Evolutionary conservation across 768 basidiomycete species (phyloP), one percentile per base, ranked within the genome.

Genomic region (Lactifluus rugatus): DNA sequence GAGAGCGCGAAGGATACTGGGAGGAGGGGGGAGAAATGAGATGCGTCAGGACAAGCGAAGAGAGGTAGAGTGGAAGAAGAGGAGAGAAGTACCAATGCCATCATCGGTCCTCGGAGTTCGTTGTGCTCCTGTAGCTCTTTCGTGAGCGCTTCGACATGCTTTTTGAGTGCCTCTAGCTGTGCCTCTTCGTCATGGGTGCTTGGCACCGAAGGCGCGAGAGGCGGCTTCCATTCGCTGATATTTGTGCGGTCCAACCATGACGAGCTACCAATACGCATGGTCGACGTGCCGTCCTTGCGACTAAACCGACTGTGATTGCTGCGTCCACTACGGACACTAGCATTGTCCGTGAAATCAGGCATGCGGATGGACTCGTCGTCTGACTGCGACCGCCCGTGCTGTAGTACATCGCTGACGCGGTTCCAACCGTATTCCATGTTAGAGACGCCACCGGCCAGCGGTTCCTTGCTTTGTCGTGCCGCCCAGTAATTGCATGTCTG

Each of bases 341-440:
- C 70, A 17, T 78, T 76, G 69, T 90, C 90, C 23, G 78, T 70
- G 56, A 76, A 76, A 54, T 85, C 78, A 9, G 69, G 68, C n/a
- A 78, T 76, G 48, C 71, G 70, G 11, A 74, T 52, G 16, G 78
- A 68, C 48, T 82, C 83, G 53, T 77, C 77, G 54, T 88, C 84
- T 21, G 86, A 83, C 23, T 73, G 69, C 11, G 83, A 78, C 6
- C 79, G 78, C 1, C 71, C 73, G 56, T 81, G 80, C 19, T 75
- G 69, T 41, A 75, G 64, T 3, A 76, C 67, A 58, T 86, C 86
- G 25, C 75, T 65, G 8, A 92, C 78, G 19, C 90, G 80, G 69
- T 83, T 94, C 96, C 96, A 99, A 9, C 96, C 96, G 68, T 98
- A 96, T 70, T 99, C 96, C 89, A 98, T 95, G 73, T 98, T 99